A percentile compares a stretch with the other conserved stretches of the same genome.
Evolutionary conservation across 164 flowering plant species (phyloP).

Genomic region (Tinospora cordifolia): DNA sequence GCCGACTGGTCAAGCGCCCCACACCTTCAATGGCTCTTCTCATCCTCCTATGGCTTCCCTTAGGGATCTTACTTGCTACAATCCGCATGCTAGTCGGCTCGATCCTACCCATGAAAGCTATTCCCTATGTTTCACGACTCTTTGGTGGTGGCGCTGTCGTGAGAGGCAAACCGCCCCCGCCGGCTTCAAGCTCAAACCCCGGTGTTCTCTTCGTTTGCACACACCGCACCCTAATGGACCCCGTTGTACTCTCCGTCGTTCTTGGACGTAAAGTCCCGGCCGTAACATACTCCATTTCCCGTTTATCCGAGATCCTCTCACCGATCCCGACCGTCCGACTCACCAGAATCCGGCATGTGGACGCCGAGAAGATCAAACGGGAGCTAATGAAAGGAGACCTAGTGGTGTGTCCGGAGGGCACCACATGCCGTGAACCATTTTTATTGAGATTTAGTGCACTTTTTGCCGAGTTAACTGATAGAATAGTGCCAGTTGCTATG

Average conservation of each 20-base stretch:
- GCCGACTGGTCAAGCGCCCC: constrained; percentile 74
- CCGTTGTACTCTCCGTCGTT: constrained; percentile 69
- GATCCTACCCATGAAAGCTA: constrained; percentile 44
- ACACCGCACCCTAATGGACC: constrained; percentile 92
- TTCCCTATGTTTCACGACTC: constrained; percentile 39
- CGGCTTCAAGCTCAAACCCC: constrained; percentile 28
- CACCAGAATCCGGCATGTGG: constrained; percentile 63
- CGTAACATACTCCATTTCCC: constrained; percentile 83
- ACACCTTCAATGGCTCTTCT: constrained; percentile 64
- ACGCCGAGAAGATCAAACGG: constrained; percentile 56
- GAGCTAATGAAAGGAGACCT: constrained; percentile 63
- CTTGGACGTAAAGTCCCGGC: constrained; percentile 71
- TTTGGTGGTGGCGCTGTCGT: constrained; percentile 61
- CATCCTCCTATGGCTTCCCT: constrained; percentile 80
- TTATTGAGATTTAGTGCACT: constrained; percentile 80
- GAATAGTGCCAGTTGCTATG: constrained; percentile 95
- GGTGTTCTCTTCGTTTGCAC: constrained; percentile 95
- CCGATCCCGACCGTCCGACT: constrained; percentile 88
- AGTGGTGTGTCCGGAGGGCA: constrained; percentile 91
- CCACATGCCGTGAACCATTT: constrained; percentile 93
- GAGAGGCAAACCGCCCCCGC: constrained; percentile 74
- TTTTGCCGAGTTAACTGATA: constrained; percentile 82
- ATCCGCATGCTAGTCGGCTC: constrained; percentile 50
- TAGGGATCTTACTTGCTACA: constrained; percentile 59
- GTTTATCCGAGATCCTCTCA: constrained; percentile 75